Percentiles rank a stretch among this genome's conserved stretches.
These are phyloP conservation scores for Fraxinus dipetala DNA, from an alignment of 305 asterid genomes.

Conservation along the genomic window DNA sequence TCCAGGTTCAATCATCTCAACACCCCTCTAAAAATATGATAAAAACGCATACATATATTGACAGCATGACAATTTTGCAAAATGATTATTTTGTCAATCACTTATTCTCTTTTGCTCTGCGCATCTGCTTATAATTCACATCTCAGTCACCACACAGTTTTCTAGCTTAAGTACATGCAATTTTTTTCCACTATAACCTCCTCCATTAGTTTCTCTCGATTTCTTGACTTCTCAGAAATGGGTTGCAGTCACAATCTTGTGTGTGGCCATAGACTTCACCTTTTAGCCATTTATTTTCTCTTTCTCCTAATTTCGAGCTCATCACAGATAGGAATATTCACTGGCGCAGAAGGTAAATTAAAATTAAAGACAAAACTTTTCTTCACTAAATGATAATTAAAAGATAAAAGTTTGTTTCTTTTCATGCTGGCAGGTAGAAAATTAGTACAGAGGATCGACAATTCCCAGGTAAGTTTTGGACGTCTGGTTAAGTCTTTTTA, in stretches of 20 bases:
- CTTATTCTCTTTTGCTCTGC: neutral
- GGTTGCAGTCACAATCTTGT: slow-evolving; percentile 30
- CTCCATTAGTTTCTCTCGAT: neutral
- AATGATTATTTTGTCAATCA: slow-evolving; percentile 20
- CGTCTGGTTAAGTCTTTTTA: neutral
- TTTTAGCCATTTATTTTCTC: slow-evolving; percentile 38
- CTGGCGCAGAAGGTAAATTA: slow-evolving; percentile 44
- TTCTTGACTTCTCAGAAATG: slow-evolving; percentile 30
- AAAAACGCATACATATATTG: slow-evolving; percentile 19
- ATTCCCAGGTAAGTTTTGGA: slow-evolving; percentile 26
- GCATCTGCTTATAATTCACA: slow-evolving; percentile 21
- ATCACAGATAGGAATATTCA: slow-evolving; percentile 35
- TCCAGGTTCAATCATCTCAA: slow-evolving; percentile 34
- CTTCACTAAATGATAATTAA: neutral
- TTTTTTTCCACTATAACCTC: neutral
- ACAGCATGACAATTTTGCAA: slow-evolving; percentile 16
- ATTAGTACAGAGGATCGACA: slow-evolving; percentile 18
- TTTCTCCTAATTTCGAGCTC: slow-evolving; percentile 45
- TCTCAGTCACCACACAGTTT: slow-evolving; percentile 25
- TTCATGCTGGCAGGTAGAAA: slow-evolving; percentile 33
- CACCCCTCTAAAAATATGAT: slow-evolving; percentile 18
- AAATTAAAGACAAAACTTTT: neutral
- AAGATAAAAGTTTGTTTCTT: neutral
- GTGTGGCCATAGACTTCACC: slow-evolving; percentile 22
- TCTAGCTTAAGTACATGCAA: neutral